phyloP scores from a whole-genome alignment of 768 basidiomycete species.

The Mycena rebaudengoi region DNA sequence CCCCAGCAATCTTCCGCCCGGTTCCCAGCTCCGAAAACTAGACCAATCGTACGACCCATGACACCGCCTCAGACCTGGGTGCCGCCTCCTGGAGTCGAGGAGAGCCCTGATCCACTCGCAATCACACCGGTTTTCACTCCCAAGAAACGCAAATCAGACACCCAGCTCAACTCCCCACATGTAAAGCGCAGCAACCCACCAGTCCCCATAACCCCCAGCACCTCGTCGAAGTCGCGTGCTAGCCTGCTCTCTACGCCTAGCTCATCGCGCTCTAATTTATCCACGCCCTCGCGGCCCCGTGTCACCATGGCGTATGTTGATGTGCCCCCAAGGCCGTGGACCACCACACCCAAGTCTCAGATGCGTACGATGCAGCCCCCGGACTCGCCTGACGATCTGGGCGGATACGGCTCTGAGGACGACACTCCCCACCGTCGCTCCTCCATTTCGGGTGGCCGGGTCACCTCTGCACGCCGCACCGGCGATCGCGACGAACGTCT shows the following conservation, averaged over 20 bases:
- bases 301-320: constrained; percentile 55
- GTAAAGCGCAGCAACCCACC: constrained; percentile 60
- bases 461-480: constrained; percentile 63
- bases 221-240: constrained; percentile 22
- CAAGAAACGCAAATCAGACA: constrained; percentile 73
- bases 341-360: constrained; percentile 51
- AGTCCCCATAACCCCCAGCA: constrained; percentile 41
- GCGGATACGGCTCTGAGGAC: constrained; percentile 68
- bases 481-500: constrained; percentile 84
- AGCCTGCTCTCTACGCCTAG: constrained; percentile 46
- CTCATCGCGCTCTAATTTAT: constrained; percentile 28
- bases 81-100: constrained; percentile 34
- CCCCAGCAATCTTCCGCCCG: background rate
- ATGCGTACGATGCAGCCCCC: constrained; percentile 25
- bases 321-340: constrained; percentile 54
- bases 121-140: constrained; percentile 60
- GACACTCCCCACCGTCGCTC: constrained; percentile 42
- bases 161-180: constrained; percentile 67
- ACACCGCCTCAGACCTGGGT: constrained; percentile 36
- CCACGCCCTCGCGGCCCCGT: constrained; percentile 33
- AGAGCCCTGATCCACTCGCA: constrained; percentile 68
- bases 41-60: constrained; percentile 25
- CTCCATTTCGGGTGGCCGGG: constrained; percentile 45
- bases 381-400: constrained; percentile 54
- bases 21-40: background rate